Evolutionary conservation across 306 rosid species (phyloP), one percentile per base, ranked within the genome.

Genomic region (Cotoneaster glaucophyllus): DNA sequence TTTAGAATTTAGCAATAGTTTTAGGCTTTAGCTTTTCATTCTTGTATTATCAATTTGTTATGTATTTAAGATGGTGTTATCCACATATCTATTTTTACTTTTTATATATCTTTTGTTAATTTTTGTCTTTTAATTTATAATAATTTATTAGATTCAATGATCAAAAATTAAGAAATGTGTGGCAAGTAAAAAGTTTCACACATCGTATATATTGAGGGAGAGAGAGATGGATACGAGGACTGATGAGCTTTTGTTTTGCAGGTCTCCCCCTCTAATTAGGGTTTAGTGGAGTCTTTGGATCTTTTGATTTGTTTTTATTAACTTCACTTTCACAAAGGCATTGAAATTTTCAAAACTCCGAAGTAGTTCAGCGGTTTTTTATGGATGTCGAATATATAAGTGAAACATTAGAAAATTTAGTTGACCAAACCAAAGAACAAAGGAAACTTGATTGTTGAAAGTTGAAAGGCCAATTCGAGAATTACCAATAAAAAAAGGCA

Each of bases 1-100:
- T 70, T 80, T 73, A 59, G 75, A 14, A 57, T 66, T 32, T 48
- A 43, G 29, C 70, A 37, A 58, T 41, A 52, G 67, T 44, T 72
- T 43, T 69, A 50, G 69, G 57, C 19, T 31, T 43, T n/a, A 28
- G 74, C n/a, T 37, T 66, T 71, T 76, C 19, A 37, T 58, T 56
- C 45, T 15, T 48, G 21, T 25, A 25, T 32, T 4, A 24, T 48
- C 3, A 29, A 50, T 62, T 21, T 19, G 31, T 34, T 25, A 56
- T 56, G 34, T 2, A 37, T 34, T 34, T 34, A 34, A 8, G 0
- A 3, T 34, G 2, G 0, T 34, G 2, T 0, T 32, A 32, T 32
- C 6, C 34, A 32, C 7, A 32, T 1, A 32, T 5, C 0, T 32
- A 5, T 34, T 34, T 34, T 34, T 34, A 34, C 5, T 34, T 34